Conservation (phyloP, 202 grass and related monocot genomes). For the Carex arenaria region DNA sequence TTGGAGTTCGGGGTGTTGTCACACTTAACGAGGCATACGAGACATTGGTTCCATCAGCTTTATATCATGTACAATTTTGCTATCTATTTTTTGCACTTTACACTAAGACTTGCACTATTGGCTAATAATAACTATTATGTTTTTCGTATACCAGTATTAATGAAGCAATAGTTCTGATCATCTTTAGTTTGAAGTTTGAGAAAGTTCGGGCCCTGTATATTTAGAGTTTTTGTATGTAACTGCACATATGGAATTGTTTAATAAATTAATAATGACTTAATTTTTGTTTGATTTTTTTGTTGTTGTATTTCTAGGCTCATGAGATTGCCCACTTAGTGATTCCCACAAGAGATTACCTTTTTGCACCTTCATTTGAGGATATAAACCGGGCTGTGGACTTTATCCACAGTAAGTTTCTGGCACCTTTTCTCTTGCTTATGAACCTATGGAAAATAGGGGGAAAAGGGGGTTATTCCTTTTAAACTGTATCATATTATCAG, state of each 20-base stretch:
- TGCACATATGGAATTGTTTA: not conserved
- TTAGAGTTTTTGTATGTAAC: not conserved
- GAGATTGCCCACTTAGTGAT: conserved; percentile 66
- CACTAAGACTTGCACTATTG: not conserved
- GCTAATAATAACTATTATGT: not conserved
- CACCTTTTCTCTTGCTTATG: not conserved
- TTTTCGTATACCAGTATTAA: conserved; percentile 8
- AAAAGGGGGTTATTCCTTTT: not conserved
- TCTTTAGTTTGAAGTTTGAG: not conserved
- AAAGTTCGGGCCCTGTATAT: not conserved
- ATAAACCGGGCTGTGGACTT: conserved; percentile 66
- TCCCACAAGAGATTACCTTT: conserved; percentile 88
- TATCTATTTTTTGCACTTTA: conserved; percentile 1
- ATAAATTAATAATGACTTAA: not conserved
- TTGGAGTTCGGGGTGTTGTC: conserved; percentile 81
- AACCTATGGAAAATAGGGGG: not conserved
- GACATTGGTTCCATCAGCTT: conserved; percentile 74
- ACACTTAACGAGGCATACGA: conserved; percentile 95
- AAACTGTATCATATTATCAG: not conserved
- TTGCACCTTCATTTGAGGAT: conserved; percentile 56
- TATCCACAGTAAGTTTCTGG: conserved; percentile 62
- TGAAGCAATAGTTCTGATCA: not conserved
- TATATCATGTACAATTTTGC: conserved; percentile 64
- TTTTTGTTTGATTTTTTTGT: not conserved
- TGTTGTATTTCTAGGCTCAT: conserved; percentile 38